Percentiles rank a stretch among this genome's conserved stretches.
These are phyloP conservation scores for Aspergillus sp. DNA, from an alignment of 2,329 filamentous ascomycete species.

Conservation along the genomic window DNA sequence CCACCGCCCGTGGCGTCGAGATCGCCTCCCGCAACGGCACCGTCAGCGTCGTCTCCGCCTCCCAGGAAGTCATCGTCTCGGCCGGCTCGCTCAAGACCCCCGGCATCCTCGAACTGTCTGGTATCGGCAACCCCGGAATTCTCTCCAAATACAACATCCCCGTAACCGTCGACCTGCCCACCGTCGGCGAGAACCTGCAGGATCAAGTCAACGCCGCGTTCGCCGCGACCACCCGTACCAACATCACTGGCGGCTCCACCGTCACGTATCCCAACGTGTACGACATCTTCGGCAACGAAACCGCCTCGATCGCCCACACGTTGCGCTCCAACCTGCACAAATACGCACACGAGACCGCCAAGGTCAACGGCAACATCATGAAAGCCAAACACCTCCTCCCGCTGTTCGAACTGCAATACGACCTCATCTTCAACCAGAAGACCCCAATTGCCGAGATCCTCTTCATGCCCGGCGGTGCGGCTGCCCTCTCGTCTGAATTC, in stretches of 20 bases:
- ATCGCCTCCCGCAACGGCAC: slow-evolving; percentile 3
- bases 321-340: slow-evolving; percentile 12
- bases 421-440: slow-evolving; percentile 25
- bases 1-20: slow-evolving; percentile 7
- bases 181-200: slow-evolving; percentile 42
- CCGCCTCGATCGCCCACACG: not conserved
- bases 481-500: slow-evolving; percentile 21
- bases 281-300: slow-evolving; percentile 10
- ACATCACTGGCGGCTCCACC: slow-evolving; percentile 2
- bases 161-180: slow-evolving; percentile 30
- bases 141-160: slow-evolving; percentile 27
- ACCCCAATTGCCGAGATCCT: slow-evolving; percentile 28
- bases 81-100: slow-evolving; percentile 59
- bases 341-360: slow-evolving; percentile 22
- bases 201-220: slow-evolving; percentile 11
- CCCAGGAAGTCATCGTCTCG: slow-evolving; percentile 58
- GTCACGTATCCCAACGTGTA: slow-evolving; percentile 9
- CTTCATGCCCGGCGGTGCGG: slow-evolving; percentile 15
- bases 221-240: not conserved
- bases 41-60: slow-evolving; percentile 22
- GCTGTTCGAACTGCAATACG: slow-evolving; percentile 26
- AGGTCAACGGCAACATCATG: slow-evolving; percentile 21
- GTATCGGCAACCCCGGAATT: slow-evolving; percentile 50
- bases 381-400: slow-evolving; percentile 22
- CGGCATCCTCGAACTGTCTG: slow-evolving; percentile 59